Evolutionary conservation across 1,139 yeast species (phyloP).

Genomic region (Spencermartinsiella ligniputridi): DNA sequence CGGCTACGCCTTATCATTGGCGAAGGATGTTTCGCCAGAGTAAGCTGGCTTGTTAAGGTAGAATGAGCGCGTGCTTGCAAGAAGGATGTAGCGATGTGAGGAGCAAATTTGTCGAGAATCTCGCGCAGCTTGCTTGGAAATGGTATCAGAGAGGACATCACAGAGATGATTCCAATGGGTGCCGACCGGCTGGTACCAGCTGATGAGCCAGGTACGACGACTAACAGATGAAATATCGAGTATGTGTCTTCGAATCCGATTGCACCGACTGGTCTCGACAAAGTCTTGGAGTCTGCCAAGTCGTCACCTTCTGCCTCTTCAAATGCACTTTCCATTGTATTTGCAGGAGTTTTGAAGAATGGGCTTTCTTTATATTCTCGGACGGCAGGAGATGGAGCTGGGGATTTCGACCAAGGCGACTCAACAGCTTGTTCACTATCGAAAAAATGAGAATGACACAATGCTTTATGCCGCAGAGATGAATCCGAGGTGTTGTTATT

Average conservation of each 20-base stretch:
- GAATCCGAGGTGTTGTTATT: constrained; percentile 1
- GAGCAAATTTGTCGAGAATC: constrained; percentile 27
- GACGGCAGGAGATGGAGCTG: constrained; percentile 35
- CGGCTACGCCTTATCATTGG: not conserved
- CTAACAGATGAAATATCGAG: constrained; percentile 32
- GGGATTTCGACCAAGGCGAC: constrained; percentile 34
- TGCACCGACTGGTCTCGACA: constrained; percentile 20
- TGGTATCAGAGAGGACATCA: constrained; percentile 32
- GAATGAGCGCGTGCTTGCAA: constrained; percentile 32
- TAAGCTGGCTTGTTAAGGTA: constrained; percentile 21
- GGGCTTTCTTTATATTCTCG: constrained; percentile 27
- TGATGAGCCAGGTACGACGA: constrained; percentile 22
- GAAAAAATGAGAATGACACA: constrained; percentile 6
- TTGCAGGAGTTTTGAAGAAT: constrained; percentile 20
- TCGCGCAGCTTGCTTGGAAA: constrained; percentile 28
- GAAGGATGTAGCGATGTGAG: constrained; percentile 32
- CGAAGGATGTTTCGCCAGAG: not conserved
- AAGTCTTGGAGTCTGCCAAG: not conserved
- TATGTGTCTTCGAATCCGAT: constrained; percentile 31
- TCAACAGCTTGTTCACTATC: constrained; percentile 31
- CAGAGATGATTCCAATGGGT: constrained; percentile 33
- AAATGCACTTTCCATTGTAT: constrained; percentile 25
- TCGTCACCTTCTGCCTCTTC: constrained; percentile 20
- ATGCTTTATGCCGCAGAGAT: not conserved
- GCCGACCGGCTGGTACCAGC: constrained; percentile 18